These are phyloP conservation scores for Penicillium crustosum DNA, from an alignment of 2,329 filamentous ascomycete genomes.

Conservation along the genomic window DNA sequence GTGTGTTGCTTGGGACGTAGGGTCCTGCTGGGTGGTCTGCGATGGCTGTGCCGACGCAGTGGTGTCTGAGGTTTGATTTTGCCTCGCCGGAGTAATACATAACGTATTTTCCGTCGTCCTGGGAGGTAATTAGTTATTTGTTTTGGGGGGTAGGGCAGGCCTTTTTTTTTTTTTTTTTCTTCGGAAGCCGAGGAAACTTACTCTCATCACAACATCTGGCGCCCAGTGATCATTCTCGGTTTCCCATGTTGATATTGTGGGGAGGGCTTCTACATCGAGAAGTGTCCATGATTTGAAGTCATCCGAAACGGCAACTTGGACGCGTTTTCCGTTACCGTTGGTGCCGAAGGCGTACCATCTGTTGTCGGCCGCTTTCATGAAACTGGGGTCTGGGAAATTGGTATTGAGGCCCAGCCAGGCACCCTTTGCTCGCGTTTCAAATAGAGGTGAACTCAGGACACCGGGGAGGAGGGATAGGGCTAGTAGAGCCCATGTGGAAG, in stretches of 20 bases:
- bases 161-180: neutral
- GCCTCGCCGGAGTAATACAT: slow-evolving; percentile 60
- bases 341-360: slow-evolving; percentile 62
- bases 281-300: slow-evolving; percentile 52
- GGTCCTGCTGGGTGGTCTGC: slow-evolving; percentile 51
- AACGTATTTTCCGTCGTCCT: slow-evolving; percentile 54
- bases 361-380: slow-evolving; percentile 50
- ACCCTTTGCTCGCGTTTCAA: slow-evolving; percentile 20
- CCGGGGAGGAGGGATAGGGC: slow-evolving; percentile 14
- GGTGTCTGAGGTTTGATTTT: slow-evolving; percentile 40
- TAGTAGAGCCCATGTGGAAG: slow-evolving; percentile 11
- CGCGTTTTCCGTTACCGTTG: slow-evolving; percentile 50
- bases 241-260: slow-evolving; percentile 55
- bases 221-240: slow-evolving; percentile 59
- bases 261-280: slow-evolving; percentile 57
- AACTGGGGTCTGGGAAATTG: slow-evolving; percentile 46
- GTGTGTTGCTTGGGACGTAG: slow-evolving; percentile 49
- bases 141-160: neutral
- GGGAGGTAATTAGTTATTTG: neutral
- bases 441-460: slow-evolving; percentile 20
- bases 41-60: slow-evolving; percentile 61
- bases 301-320: slow-evolving; percentile 55
- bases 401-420: slow-evolving; percentile 33
- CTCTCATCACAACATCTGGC: slow-evolving; percentile 57
- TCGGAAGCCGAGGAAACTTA: slow-evolving; percentile 20